Evolutionary conservation across 2,329 filamentous ascomycete genomes (phyloP), one percentile per base, ranked within the genome.

Genomic region (Claviceps pusilla): DNA sequence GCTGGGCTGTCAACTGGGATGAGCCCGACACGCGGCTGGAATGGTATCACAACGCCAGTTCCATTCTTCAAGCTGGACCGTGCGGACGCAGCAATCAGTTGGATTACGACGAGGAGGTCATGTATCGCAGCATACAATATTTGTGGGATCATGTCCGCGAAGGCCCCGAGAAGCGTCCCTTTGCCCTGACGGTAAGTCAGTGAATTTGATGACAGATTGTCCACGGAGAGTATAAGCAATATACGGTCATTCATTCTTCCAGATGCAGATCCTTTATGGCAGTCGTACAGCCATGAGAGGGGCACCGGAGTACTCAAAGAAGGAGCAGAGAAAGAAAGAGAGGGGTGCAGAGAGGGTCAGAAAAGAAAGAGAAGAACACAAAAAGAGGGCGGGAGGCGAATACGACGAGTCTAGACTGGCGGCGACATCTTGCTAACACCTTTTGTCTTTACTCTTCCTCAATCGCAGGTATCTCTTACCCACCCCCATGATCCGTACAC

Each of bases 1-100:
- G 90, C 59, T 96, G 90, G 90, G 84, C 85, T 12, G 90, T 95
- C 59, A 90, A 95, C 71, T 96, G 90, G 90, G 90, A 96, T 66
- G 83, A 90, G 68, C 89, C 90, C 11, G 84, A 89, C 39, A 83
- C 82, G 45, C 80, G 90, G 48, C 81, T 91, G 46, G 90, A 96
- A 70, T 96, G 89, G 87, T 96, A 93, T 67, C 90, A 96, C 75
- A 95, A 96, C 68, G 89, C 90, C 71, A 90, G 87, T 64, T 95
- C 89, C 7, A 91, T 96, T 61, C 75, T 91, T 64, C 89, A 96
- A 68, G 90, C 90, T 0, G 90, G 90, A 10, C 81, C 85, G 35
- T 95, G 89, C 63, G 85, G 94, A 45, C 81, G 89, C 60, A 95
- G 88, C 71, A 96, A 96, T 72, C 90, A 96, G 75, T 78, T 96